Percentiles rank a stretch among this genome's conserved stretches.
Evolutionary conservation across 1,284 basidiomycete genomes (phyloP).

Genomic region (Ustilago trichophora): DNA sequence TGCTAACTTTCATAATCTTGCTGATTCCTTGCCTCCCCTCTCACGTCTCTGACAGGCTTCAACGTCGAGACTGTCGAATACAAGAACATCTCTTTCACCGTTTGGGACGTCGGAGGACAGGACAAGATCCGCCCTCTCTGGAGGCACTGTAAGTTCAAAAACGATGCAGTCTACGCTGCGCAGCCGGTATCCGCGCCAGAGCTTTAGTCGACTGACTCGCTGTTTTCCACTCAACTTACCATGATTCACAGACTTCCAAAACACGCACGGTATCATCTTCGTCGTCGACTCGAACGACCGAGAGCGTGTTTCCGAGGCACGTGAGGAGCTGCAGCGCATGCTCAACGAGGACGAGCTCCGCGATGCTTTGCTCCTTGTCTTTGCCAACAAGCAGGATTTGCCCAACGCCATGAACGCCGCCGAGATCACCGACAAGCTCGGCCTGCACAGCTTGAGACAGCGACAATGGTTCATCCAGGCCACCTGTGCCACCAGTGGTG

Average conservation of each 20-base stretch:
- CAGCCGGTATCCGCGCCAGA: not conserved
- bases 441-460: slow-evolving; percentile 94
- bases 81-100: slow-evolving; percentile 99
- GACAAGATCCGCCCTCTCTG: slow-evolving; percentile 82
- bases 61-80: slow-evolving; percentile 98
- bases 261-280: slow-evolving; percentile 99
- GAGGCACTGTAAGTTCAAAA: slow-evolving; percentile 87
- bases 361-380: slow-evolving; percentile 96
- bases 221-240: not conserved
- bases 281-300: slow-evolving; percentile 99
- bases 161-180: not conserved
- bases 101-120: slow-evolving; percentile 95
- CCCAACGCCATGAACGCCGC: slow-evolving; percentile 99
- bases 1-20: not conserved
- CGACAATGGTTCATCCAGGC: slow-evolving; percentile 92
- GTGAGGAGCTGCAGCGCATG: slow-evolving; percentile 99
- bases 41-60: too few species aligned
- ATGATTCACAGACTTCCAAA: slow-evolving; percentile 86
- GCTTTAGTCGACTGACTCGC: not conserved
- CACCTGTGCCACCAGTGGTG: slow-evolving; percentile 97
- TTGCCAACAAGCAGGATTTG: slow-evolving; percentile 99
- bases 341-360: slow-evolving; percentile 99
- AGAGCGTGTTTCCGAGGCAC: slow-evolving; percentile 98
- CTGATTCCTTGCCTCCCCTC: too few species aligned
- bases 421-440: slow-evolving; percentile 99